Evolutionary conservation across 78 protist species (phyloP).

Genomic region (Dictyostelium intermedium): DNA sequence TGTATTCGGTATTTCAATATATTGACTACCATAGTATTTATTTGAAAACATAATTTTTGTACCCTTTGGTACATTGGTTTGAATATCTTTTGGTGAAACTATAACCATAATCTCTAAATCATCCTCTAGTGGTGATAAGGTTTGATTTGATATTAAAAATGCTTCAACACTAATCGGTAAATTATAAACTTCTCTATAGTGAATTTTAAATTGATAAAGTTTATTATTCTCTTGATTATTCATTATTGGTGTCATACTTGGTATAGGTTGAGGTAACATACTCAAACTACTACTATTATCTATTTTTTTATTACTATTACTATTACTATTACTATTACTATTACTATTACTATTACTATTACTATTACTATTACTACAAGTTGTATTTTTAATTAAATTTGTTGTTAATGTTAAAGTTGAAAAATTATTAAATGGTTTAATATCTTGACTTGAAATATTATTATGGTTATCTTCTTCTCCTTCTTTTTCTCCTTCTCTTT

Average conservation of each 20-base stretch:
- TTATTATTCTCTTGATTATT: background rate
- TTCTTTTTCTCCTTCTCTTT: background rate
- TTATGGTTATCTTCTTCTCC: background rate
- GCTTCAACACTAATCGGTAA: background rate
- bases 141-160: background rate
- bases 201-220: background rate
- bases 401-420: background rate
- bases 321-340: background rate
- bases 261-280: background rate
- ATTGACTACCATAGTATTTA: background rate
- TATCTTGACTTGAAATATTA: background rate
- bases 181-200: constrained; percentile 2
- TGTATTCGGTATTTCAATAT: background rate
- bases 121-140: background rate
- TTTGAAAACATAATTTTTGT: background rate
- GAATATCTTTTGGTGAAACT: background rate
- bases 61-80: background rate
- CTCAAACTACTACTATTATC: background rate
- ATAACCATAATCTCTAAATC: background rate
- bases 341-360: too few relatives aligned
- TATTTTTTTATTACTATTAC: too few relatives aligned
- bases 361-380: background rate
- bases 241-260: background rate
- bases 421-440: background rate
- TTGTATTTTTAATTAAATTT: background rate